phyloP scores from a whole-genome alignment of 345 rosid genomes.

The Citropsis articulata region DNA sequence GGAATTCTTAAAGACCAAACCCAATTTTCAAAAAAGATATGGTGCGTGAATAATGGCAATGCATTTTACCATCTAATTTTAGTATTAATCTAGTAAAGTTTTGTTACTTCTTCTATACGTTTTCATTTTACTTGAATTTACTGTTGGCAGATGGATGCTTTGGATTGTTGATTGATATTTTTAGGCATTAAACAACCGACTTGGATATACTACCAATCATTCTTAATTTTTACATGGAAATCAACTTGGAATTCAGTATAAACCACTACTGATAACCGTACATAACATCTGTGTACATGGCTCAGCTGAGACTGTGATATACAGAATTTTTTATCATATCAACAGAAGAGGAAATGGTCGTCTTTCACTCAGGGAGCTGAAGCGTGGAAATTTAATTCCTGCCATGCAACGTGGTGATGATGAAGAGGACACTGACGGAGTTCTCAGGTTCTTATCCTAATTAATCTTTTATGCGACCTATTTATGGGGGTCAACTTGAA shows the following conservation, averaged over 20 bases:
- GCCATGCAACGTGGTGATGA: constrained; percentile 89
- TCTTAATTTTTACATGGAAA: neutral
- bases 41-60: constrained; percentile 41
- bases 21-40: constrained; percentile 92
- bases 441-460: constrained; percentile 57
- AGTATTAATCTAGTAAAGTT: too few relatives aligned
- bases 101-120: too few relatives aligned
- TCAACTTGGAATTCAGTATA: neutral
- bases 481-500: neutral
- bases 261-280: constrained; percentile 16
- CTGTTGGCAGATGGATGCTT: neutral
- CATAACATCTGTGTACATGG: constrained; percentile 26
- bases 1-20: constrained; percentile 69
- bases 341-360: constrained; percentile 86
- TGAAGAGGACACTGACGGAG: constrained; percentile 89
- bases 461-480: neutral
- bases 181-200: neutral
- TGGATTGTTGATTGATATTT: neutral
- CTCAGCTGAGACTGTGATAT: constrained; percentile 95
- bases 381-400: constrained; percentile 77
- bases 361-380: constrained; percentile 85
- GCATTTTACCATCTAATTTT: neutral
- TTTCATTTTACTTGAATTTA: too few relatives aligned
- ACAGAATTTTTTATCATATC: constrained; percentile 85
- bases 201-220: neutral